Conservation (phyloP, 257 asterid species). For the Sherardia arvensis region DNA sequence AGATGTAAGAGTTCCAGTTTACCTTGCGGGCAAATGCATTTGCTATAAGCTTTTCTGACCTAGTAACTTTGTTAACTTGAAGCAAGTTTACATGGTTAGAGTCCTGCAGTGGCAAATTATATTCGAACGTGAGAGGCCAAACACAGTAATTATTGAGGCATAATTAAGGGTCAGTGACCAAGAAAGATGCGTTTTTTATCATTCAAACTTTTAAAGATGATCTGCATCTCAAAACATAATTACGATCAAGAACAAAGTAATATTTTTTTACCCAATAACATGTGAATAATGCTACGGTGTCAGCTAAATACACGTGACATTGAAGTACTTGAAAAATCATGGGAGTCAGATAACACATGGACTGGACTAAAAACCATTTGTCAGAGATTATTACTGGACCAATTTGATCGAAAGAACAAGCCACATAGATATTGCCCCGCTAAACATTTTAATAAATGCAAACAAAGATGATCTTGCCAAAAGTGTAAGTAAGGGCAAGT, state of each 20-base stretch:
- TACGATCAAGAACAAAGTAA: neutral
- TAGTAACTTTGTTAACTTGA: conserved; percentile 24
- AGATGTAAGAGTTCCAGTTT: conserved; percentile 16
- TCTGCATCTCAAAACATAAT: neutral
- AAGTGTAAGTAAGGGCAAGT: neutral
- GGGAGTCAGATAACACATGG: neutral
- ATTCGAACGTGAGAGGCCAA: conserved; percentile 1
- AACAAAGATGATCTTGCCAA: neutral
- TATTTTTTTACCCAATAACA: too few relatives aligned
- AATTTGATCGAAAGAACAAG: neutral
- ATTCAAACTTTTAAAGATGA: neutral
- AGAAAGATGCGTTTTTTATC: neutral
- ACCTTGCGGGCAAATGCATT: conserved; percentile 69
- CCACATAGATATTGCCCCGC: neutral
- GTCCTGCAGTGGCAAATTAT: conserved; percentile 19
- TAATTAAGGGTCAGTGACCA: neutral
- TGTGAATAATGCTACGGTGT: neutral
- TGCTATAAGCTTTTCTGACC: conserved; percentile 38
- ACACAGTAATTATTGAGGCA: neutral
- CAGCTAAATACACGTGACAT: neutral
- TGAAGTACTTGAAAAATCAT: neutral
- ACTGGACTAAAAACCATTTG: neutral
- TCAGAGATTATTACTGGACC: neutral
- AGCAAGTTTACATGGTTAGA: conserved; percentile 23
- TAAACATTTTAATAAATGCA: neutral